phyloP scores from a whole-genome alignment of 2,329 filamentous ascomycete species.

The Phyllosticta capitalensis region DNA sequence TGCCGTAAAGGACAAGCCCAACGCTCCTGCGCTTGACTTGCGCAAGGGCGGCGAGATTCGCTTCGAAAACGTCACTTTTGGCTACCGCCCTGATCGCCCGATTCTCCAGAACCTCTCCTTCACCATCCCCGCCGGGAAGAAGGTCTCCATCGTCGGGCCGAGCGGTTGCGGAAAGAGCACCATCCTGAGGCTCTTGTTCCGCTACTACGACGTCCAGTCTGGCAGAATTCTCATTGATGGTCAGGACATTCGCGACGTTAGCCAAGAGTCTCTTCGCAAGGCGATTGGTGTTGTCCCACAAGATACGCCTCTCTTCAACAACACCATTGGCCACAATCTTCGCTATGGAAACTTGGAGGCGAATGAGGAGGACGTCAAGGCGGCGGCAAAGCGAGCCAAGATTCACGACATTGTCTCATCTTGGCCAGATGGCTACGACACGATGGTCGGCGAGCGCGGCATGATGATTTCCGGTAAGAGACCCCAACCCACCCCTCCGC shows the following conservation, averaged over 20 bases:
- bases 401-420: slow-evolving; percentile 64
- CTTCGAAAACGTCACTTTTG: slow-evolving; percentile 93
- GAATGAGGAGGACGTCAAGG: slow-evolving; percentile 59
- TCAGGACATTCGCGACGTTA: slow-evolving; percentile 80
- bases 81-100: slow-evolving; percentile 76
- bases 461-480: slow-evolving; percentile 76
- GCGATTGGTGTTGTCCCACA: slow-evolving; percentile 94
- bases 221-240: slow-evolving; percentile 86
- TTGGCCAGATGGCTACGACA: slow-evolving; percentile 84
- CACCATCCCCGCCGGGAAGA: slow-evolving; percentile 90
- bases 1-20: slow-evolving; percentile 64
- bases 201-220: slow-evolving; percentile 81
- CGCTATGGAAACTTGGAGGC: slow-evolving; percentile 80
- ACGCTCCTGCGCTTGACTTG: slow-evolving; percentile 64
- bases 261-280: slow-evolving; percentile 69
- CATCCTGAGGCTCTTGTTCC: slow-evolving; percentile 79
- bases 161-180: slow-evolving; percentile 96
- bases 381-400: slow-evolving; percentile 70
- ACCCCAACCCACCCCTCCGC: neutral
- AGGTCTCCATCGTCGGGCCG: slow-evolving; percentile 89
- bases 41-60: slow-evolving; percentile 74
- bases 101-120: slow-evolving; percentile 79
- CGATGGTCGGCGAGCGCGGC: slow-evolving; percentile 84
- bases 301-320: slow-evolving; percentile 94
- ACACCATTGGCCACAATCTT: slow-evolving; percentile 92